These are phyloP conservation scores for Claviceps cyperi DNA, from an alignment of 2,329 filamentous ascomycete species.

Conservation along the genomic window DNA sequence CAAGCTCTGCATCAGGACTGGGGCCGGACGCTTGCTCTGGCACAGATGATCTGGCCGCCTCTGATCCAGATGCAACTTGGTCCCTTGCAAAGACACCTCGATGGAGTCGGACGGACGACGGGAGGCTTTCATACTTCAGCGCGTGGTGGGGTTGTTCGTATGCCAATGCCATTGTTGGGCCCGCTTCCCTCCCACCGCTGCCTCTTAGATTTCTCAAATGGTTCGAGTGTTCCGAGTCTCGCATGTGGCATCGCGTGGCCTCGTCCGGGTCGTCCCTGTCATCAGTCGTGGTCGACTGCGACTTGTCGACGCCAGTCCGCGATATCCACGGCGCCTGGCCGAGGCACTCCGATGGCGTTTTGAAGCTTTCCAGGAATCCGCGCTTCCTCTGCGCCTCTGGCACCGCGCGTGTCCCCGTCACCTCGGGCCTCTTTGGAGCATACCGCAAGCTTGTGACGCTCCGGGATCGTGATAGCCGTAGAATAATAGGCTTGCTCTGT, in stretches of 20 bases:
- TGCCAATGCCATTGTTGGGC: not conserved
- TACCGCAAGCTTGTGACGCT: slow-evolving; percentile 7
- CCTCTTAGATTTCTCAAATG: too few species aligned
- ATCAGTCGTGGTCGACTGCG: not conserved
- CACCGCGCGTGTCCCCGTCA: not conserved
- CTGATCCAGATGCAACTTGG: not conserved
- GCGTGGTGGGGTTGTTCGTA: not conserved
- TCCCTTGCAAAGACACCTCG: not conserved
- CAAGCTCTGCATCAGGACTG: too few species aligned
- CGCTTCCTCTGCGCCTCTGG: slow-evolving; percentile 4
- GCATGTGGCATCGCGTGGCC: not conserved
- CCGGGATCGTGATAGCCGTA: slow-evolving; percentile 8
- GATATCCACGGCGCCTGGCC: slow-evolving; percentile 1
- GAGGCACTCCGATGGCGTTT: not conserved
- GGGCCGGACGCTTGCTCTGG: not conserved
- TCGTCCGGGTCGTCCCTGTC: not conserved
- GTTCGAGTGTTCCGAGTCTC: not conserved
- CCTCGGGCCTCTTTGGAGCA: not conserved
- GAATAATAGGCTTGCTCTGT: not conserved
- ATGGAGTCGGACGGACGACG: not conserved
- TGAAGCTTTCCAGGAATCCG: slow-evolving; percentile 5
- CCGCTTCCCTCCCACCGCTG: not conserved
- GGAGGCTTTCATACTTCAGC: not conserved
- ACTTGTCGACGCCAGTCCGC: slow-evolving; percentile 1
- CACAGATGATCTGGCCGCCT: not conserved